A percentile compares a stretch with the other conserved stretches of the same genome.
Evolutionary conservation across 352 stramenopile species (phyloP).

Genomic region (Globisporangium spinosum): DNA sequence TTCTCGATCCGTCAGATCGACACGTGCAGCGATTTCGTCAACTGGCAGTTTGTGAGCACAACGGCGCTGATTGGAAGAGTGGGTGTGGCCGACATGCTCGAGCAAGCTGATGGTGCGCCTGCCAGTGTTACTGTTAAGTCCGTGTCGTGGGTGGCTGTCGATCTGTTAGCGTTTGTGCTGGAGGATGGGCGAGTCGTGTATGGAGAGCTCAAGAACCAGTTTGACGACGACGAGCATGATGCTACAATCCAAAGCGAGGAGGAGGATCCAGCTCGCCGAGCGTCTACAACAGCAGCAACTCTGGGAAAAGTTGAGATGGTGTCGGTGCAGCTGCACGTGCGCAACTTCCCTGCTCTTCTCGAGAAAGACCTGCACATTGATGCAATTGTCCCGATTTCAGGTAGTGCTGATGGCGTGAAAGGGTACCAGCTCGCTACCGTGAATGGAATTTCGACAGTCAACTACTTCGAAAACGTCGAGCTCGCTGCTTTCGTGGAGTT

Average conservation of each 20-base stretch:
- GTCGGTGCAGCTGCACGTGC: conserved; percentile 2
- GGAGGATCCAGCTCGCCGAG: background rate
- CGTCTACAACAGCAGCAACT: background rate
- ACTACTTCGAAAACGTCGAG: conserved; percentile 20
- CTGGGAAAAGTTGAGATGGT: conserved; percentile 5
- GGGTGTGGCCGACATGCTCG: background rate
- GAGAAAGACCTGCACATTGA: background rate
- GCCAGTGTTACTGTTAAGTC: background rate
- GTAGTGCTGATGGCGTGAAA: background rate
- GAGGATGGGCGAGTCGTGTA: conserved; percentile 10
- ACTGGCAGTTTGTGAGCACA: conserved; percentile 43
- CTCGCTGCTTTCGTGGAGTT: conserved; percentile 34
- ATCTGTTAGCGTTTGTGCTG: conserved; percentile 13
- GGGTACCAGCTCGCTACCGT: conserved; percentile 19
- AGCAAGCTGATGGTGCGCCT: background rate
- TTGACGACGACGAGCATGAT: background rate
- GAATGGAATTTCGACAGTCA: conserved; percentile 17
- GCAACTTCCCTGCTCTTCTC: background rate
- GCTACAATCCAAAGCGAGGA: background rate
- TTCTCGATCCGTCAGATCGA: conserved; percentile 64
- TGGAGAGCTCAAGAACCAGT: conserved; percentile 8
- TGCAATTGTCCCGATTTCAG: background rate
- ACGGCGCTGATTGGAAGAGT: background rate
- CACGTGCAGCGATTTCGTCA: conserved; percentile 45
- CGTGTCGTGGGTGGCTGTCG: conserved; percentile 2